Conservation (phyloP, 805 yeast genomes). For the Candida ipomoeae region DNA sequence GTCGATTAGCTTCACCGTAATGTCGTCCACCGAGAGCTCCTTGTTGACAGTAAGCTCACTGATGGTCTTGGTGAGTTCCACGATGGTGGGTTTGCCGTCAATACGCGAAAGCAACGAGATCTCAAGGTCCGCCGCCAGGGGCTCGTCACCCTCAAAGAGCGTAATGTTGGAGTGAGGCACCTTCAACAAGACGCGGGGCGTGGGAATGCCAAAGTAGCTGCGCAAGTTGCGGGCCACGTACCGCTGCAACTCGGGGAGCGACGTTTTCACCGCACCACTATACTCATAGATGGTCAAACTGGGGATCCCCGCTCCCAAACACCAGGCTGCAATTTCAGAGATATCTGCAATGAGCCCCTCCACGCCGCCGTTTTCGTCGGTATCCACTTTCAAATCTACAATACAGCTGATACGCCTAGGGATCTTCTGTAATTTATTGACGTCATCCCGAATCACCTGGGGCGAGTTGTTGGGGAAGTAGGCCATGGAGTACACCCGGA, state of each 20-base stretch:
- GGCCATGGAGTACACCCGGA: constrained; percentile 55
- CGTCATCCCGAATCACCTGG: constrained; percentile 80
- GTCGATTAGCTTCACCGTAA: constrained; percentile 72
- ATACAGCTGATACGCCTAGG: constrained; percentile 77
- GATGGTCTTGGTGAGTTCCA: constrained; percentile 82
- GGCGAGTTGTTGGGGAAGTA: constrained; percentile 74
- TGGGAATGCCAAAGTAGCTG: constrained; percentile 68
- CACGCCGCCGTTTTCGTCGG: constrained; percentile 85
- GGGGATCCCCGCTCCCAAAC: constrained; percentile 81
- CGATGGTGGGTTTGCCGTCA: constrained; percentile 89
- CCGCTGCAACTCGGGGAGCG: constrained; percentile 48
- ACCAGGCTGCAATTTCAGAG: constrained; percentile 81
- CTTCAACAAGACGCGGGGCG: constrained; percentile 59
- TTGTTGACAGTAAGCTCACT: constrained; percentile 64
- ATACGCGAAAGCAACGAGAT: constrained; percentile 63
- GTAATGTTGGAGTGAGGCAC: constrained; percentile 63
- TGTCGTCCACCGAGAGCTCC: constrained; percentile 59
- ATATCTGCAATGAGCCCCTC: constrained; percentile 75
- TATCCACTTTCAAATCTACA: constrained; percentile 66
- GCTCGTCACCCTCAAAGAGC: constrained; percentile 28
- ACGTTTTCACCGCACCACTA: constrained; percentile 52
- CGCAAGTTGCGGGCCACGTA: constrained; percentile 57
- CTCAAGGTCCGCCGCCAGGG: constrained; percentile 44
- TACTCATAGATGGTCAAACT: constrained; percentile 72
- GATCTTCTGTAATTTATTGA: constrained; percentile 62